Evolutionary conservation across 805 yeast genomes (phyloP), one percentile per base, ranked within the genome.

Genomic region (Lachancea mirantina): DNA sequence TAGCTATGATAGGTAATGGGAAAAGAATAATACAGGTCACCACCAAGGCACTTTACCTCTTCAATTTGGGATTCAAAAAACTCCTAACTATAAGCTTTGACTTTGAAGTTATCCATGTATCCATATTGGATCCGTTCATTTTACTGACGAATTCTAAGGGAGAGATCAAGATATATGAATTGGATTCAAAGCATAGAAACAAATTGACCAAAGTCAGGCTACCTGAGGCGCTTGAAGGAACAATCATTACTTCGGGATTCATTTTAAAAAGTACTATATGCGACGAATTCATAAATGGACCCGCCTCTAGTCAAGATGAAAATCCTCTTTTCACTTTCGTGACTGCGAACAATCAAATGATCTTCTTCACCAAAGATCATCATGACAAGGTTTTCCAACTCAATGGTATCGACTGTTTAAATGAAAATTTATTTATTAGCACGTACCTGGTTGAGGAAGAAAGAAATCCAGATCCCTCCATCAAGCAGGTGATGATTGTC

Each of bases 11-110:
- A 36, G 66, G 70, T 29, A 51, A 58, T 5, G 64, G 76, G 6
- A 68, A 72, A 23, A 68, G 74, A 44, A 74, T 84, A 22, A 70
- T 85, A 11, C 96, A 87, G 52, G 74, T 84, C 2, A 78, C 92
- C 1, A 73, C 81, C 0, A 70, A 72, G 23, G 76, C 74, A 32
- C 67, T 85, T 19, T 66, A 70, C 19, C 50, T 84, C 2, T 84
- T 75, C 53, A 77, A 78, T 45, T 65, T 73, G 36, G 68, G 69
- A 29, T 79, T 84, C 53, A 70, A 70, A 36, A 65, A 68, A 34
- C 45, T 72, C 7, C 61, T 70, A 6, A 66, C 75, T 2, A 58
- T 76, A 23, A 68, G 67, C 10, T 67, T 67, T 30, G 78, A 76
- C 32, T 72, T 69, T 31, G 84, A 78, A 46, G 74, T 82, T 9